Conservation (phyloP, 768 basidiomycete genomes). For the Russula sp. region DNA sequence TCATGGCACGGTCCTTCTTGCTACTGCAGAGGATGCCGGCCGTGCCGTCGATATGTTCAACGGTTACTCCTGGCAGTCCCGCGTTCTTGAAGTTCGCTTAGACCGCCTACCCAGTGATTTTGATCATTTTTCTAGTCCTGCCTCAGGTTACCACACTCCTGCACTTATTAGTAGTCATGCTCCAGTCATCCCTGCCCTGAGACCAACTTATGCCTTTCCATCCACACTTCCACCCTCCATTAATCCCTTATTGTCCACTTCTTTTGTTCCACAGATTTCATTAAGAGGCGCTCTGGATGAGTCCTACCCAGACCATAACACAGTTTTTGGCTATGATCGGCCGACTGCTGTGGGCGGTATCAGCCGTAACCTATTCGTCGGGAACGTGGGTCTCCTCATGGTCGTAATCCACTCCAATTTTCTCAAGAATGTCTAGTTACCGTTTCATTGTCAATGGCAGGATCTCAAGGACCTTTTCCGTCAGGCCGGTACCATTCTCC, state of each 20-base stretch:
- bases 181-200: conserved; percentile 9
- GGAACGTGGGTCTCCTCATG: conserved; percentile 57
- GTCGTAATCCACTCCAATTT: conserved; percentile 16
- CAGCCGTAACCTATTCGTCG: conserved; percentile 71
- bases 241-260: conserved; percentile 20
- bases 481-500: conserved; percentile 79
- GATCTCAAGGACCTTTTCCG: conserved; percentile 96
- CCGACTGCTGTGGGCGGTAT: conserved; percentile 24
- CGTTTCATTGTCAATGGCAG: conserved; percentile 96
- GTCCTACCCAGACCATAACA: conserved; percentile 19
- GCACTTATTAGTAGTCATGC: conserved; percentile 7
- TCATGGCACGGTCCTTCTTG: conserved; percentile 90
- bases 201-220: neutral
- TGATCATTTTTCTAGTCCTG: conserved; percentile 18
- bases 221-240: conserved; percentile 6
- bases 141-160: conserved; percentile 7
- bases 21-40: conserved; percentile 89
- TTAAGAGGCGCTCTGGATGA: conserved; percentile 14
- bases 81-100: conserved; percentile 84
- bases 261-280: conserved; percentile 14
- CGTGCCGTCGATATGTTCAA: conserved; percentile 95
- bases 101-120: conserved; percentile 55
- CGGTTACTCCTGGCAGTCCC: conserved; percentile 94
- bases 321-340: conserved; percentile 27
- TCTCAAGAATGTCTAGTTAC: conserved; percentile 45